Evolutionary conservation across 2,329 filamentous ascomycete genomes (phyloP).

Genomic region (Fusarium duplospermum): DNA sequence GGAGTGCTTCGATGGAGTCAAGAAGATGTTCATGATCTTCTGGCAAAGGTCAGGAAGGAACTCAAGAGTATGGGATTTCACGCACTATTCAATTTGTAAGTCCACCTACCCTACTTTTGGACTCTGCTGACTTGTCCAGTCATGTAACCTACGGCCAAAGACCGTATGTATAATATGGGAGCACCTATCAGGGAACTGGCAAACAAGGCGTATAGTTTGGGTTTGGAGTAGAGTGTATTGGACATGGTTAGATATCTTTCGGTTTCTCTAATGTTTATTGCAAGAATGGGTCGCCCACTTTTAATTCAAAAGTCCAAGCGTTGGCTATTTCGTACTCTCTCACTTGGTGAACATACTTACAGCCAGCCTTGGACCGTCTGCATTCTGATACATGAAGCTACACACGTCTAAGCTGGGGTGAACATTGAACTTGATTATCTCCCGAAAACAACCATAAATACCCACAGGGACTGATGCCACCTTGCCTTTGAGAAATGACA

Average conservation of each 20-base stretch:
- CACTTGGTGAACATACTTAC: background rate
- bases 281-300: background rate
- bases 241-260: background rate
- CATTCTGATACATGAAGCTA: background rate
- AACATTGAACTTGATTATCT: background rate
- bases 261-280: background rate
- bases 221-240: background rate
- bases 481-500: background rate
- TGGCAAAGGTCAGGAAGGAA: conserved; percentile 9
- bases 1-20: conserved; percentile 8
- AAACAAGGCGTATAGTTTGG: background rate
- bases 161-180: background rate
- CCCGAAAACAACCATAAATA: background rate
- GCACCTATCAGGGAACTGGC: background rate
- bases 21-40: conserved; percentile 12
- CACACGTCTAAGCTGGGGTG: background rate
- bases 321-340: background rate
- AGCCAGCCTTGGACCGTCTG: background rate
- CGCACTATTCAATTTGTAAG: conserved; percentile 22
- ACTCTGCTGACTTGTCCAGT: background rate
- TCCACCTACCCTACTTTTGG: background rate
- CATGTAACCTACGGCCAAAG: conserved; percentile 27
- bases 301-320: background rate
- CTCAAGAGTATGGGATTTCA: conserved; percentile 8
- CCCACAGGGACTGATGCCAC: too few relatives aligned